Evolutionary conservation across 2,329 filamentous ascomycete species (phyloP), one percentile per base, ranked within the genome.

Genomic region (Colletotrichum sidae): DNA sequence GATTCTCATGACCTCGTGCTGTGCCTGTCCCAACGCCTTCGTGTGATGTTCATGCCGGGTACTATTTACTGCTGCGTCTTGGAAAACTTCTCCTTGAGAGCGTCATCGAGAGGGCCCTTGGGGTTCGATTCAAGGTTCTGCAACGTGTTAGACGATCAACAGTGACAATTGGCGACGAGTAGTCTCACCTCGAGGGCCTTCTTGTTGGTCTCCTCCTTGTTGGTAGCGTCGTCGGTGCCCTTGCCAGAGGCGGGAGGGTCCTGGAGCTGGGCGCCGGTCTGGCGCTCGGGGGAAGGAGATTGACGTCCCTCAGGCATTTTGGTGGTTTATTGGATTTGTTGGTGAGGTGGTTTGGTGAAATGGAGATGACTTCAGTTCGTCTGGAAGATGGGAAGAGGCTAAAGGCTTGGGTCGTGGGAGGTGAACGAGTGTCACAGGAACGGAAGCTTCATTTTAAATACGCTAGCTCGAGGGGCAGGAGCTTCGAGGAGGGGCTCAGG

Each of bases 261-360:
- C 69, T 86, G 80, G 64, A 87, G 78, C 80, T 96, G 92, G 60
- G 82, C 78, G 65, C 86, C 89, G 42, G 83, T 80, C 79, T 93
- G 92, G 70, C 77, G 75, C 80, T 92, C 88, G 35, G 92, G 92
- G 56, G 89, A 81, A 68, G 93, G 94, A 38, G 93, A 97, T 80
- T 97, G 86, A 74, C 90, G 89, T 76, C 92, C 91, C 78, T 86
- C 79, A 74, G 91, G 89, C 91, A 93, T 93, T 73, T 69, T 88
- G 25, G 4, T 25, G 25, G 25, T 25, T 25, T 25, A 25, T 25
- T 25, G 76, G 70, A 66, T 67, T 11, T 69, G 70, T 65, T 55
- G 66, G 54, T 55, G 56, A 67, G 47, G 15, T 53, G 25, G 15
- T 6, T 25, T 8, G 9, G 15, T 15, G 15, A 15, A 15, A 15